Percentiles rank a stretch among this genome's conserved stretches.
Conservation (phyloP, 495 filamentous ascomycete genomes). For the Podospora anserina region DNA sequence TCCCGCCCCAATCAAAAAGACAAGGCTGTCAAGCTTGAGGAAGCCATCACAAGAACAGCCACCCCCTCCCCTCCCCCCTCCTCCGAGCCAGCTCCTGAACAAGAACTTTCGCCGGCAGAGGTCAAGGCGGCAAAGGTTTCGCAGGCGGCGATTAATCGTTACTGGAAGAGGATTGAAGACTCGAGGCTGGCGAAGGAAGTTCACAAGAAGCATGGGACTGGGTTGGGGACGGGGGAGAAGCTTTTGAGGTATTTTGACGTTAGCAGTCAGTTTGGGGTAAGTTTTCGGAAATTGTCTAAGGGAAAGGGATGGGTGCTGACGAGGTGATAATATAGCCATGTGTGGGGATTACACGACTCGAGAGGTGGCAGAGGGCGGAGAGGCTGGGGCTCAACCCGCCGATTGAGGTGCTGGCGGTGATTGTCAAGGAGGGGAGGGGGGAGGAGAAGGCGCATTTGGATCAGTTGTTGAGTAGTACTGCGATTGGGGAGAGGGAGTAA, state of each 20-base stretch:
- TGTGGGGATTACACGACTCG: slow-evolving; percentile 75
- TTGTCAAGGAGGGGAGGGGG: slow-evolving; percentile 61
- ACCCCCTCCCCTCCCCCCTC: neutral
- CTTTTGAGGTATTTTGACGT: slow-evolving; percentile 87
- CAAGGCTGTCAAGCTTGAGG: slow-evolving; percentile 24
- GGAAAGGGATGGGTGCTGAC: neutral
- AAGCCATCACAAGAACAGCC: slow-evolving; percentile 16
- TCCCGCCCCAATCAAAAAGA: slow-evolving; percentile 22
- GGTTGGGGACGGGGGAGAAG: slow-evolving; percentile 71
- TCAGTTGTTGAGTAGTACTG: slow-evolving; percentile 61
- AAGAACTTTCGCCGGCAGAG: slow-evolving; percentile 43
- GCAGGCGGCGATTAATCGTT: slow-evolving; percentile 61
- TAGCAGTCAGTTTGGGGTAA: slow-evolving; percentile 81
- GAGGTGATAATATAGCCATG: slow-evolving; percentile 59
- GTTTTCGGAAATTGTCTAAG: slow-evolving; percentile 24
- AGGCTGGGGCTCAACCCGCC: slow-evolving; percentile 77
- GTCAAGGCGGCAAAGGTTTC: slow-evolving; percentile 57
- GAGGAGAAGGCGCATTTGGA: slow-evolving; percentile 74
- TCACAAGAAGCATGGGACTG: slow-evolving; percentile 61
- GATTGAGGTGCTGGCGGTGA: slow-evolving; percentile 83
- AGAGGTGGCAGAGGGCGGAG: slow-evolving; percentile 86
- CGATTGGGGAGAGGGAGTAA: slow-evolving; percentile 26
- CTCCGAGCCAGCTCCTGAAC: neutral
- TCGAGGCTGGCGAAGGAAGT: slow-evolving; percentile 44
- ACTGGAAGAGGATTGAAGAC: slow-evolving; percentile 68